These are phyloP conservation scores for Pyrrhoderma lamaoense DNA, from an alignment of 1,284 basidiomycete species.

Conservation along the genomic window DNA sequence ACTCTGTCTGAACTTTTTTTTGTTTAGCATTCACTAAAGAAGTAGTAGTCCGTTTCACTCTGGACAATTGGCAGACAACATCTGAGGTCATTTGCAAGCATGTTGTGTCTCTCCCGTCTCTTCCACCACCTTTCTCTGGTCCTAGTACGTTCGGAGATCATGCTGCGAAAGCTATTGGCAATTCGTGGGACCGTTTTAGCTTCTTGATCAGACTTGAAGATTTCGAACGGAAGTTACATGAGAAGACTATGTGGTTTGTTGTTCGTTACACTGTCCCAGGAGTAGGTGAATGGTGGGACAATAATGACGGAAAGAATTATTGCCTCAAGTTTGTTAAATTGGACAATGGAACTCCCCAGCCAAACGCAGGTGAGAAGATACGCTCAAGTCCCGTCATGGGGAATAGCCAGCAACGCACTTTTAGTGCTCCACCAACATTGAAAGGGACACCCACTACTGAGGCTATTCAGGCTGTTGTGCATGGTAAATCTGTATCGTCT, in stretches of 20 bases:
- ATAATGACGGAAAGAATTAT: conserved; percentile 79
- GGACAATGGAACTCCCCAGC: background rate
- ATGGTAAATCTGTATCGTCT: conserved; percentile 14
- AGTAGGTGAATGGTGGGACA: conserved; percentile 80
- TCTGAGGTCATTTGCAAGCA: conserved; percentile 75
- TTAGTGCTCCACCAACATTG: conserved; percentile 30
- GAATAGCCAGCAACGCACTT: conserved; percentile 29
- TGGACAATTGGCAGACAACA: conserved; percentile 92
- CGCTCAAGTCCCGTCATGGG: conserved; percentile 6
- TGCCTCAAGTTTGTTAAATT: conserved; percentile 49
- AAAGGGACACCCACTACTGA: conserved; percentile 29
- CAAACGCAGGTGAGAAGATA: conserved; percentile 5
- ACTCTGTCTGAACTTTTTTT: background rate
- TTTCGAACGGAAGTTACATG: conserved; percentile 58
- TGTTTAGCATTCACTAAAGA: conserved; percentile 83
- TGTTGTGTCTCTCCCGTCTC: conserved; percentile 44
- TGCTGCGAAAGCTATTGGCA: conserved; percentile 17
- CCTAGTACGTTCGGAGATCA: conserved; percentile 30
- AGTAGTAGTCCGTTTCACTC: conserved; percentile 83
- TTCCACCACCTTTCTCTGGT: conserved; percentile 34
- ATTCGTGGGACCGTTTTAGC: conserved; percentile 48
- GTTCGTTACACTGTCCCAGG: conserved; percentile 46
- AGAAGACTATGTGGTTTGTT: conserved; percentile 60
- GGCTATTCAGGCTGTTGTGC: conserved; percentile 14
- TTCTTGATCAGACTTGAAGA: conserved; percentile 71